A percentile compares a stretch with the other conserved stretches of the same genome.
Evolutionary conservation across 129 eudicot genomes (phyloP).

Genomic region (Oenanthe sinensis): DNA sequence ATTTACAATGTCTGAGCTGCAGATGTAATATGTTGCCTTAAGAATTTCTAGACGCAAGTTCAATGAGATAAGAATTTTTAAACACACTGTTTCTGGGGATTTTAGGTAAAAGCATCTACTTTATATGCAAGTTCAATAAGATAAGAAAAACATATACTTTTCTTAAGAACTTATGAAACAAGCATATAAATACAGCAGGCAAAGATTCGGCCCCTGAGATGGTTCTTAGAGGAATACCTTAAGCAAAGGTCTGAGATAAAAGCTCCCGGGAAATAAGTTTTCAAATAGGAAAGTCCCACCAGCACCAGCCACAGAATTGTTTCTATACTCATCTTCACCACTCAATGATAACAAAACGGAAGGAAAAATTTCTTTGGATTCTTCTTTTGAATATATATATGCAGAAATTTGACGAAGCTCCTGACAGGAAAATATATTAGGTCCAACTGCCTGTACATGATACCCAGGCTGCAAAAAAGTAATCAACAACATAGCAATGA

Average conservation of each 20-base stretch:
- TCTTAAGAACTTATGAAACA: neutral
- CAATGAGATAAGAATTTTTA: neutral
- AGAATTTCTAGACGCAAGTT: neutral
- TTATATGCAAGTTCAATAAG: neutral
- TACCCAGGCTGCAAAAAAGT: conserved; percentile 58
- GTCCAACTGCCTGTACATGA: conserved; percentile 71
- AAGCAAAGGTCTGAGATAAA: conserved; percentile 90
- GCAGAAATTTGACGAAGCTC: conserved; percentile 92
- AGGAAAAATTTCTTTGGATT: too few species aligned
- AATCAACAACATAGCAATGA: neutral
- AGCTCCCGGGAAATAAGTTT: conserved; percentile 90
- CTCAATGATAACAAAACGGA: too few species aligned
- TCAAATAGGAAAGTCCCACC: too few species aligned
- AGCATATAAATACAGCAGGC: neutral
- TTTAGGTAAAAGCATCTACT: neutral
- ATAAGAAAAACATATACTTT: neutral
- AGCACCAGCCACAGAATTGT: too few species aligned
- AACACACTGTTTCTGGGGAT: neutral
- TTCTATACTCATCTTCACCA: too few species aligned
- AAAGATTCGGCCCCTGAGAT: neutral
- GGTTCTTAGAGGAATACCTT: conserved; percentile 45
- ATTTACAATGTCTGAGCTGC: neutral
- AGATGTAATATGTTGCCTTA: neutral
- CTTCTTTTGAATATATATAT: conserved; percentile 51
- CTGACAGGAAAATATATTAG: conserved; percentile 82